Base-by-base conservation (phyloP, 1,139 yeast genomes). In the Nadsonia starkeyi-henricii region DNA sequence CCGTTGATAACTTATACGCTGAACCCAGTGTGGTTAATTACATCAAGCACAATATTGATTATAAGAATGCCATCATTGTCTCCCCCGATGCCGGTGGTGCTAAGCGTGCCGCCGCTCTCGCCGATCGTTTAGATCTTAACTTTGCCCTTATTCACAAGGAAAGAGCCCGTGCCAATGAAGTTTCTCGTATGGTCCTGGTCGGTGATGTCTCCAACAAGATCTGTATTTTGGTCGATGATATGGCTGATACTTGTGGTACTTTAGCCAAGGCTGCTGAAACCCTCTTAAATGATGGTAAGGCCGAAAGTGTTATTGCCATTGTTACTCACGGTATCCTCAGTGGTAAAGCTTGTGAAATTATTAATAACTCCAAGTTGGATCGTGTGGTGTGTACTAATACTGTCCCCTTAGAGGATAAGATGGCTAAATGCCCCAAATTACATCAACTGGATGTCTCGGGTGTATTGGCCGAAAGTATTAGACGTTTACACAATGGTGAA, bases 21-120 rank as follows among this genome's bases (percentile, higher is more conserved):
- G 97, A 91, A 66, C 98, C 97, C 49, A 79, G 86, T 58, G 96
- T 85, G 39, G 85, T 89, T 52, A 75, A 91, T 61, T 89, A 86
- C 63, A 86, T 91, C 54, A 78, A 78, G 55, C 95, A 85, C 58
- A 74, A 80, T 56, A 74, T 84, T 51, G 79, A 74, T 60, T 68
- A 67, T 58, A 71, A 76, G 43, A 80, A 86, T 54, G 79, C 93
- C 39, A 86, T 89, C 51, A 83, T 91, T 52, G 86, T 88, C 20
- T 86, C 96, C 1, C 98, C 98, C 2, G 98, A 91, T 70, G 98
- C 98, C 3, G 98, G 98, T 60, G 98, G 98, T 51, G 98, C 98
- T 52, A 91, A 91, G 67, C 78, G 98, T 62, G 98, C 95, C 12
- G 97, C 98, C 1, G 85, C 91, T 8, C 73, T 91, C 57, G 97